These are phyloP conservation scores for Aspergillus eucalypticola DNA, from an alignment of 2,329 filamentous ascomycete species.

Conservation along the genomic window DNA sequence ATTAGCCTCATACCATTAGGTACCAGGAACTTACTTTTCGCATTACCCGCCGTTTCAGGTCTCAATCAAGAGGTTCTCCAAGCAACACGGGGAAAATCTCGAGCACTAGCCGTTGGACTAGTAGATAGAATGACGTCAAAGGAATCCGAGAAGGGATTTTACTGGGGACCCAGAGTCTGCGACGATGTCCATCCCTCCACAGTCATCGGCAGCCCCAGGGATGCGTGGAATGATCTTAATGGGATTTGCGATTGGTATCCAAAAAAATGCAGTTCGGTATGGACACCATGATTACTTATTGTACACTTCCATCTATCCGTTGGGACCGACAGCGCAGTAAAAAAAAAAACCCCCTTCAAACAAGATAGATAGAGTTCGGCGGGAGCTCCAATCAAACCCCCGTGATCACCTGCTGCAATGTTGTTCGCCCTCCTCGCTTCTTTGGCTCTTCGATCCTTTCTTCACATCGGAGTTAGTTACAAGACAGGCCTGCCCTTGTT, in stretches of 20 bases:
- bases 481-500: slow-evolving; percentile 1
- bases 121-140: slow-evolving; percentile 16
- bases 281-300: neutral
- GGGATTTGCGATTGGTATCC: neutral
- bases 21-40: slow-evolving; percentile 6
- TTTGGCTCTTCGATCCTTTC: slow-evolving; percentile 9
- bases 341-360: neutral
- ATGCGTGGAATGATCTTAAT: neutral
- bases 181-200: neutral
- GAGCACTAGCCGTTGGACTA: slow-evolving; percentile 6
- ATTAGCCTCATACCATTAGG: slow-evolving; percentile 6
- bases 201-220: neutral
- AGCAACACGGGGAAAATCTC: neutral
- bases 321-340: neutral
- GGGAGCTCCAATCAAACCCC: slow-evolving; percentile 7
- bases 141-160: slow-evolving; percentile 2
- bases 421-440: slow-evolving; percentile 19
- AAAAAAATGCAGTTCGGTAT: neutral
- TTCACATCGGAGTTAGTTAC: neutral
- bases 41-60: slow-evolving; percentile 8
- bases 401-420: slow-evolving; percentile 15
- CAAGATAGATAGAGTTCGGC: slow-evolving; percentile 6
- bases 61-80: neutral
- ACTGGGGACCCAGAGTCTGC: neutral
- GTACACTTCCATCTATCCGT: neutral